Evolutionary conservation across 495 filamentous ascomycete species (phyloP), one percentile per base, ranked within the genome.

Genomic region (Podospora australis): DNA sequence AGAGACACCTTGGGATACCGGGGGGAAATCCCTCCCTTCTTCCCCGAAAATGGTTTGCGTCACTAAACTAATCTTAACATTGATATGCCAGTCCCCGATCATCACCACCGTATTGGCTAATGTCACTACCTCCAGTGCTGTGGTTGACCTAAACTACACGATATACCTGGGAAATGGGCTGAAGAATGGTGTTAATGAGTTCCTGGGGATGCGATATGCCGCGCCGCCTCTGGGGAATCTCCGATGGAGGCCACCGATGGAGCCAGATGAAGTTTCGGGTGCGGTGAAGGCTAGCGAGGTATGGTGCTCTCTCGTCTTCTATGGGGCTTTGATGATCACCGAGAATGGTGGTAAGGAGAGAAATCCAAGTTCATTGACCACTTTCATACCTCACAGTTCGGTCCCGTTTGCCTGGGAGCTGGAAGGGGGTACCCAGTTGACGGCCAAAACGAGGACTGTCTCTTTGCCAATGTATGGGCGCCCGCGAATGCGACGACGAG

Each of bases 391-490:
- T 19, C 8, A n/a, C 44, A 69, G 63, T 71, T 65, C 60, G 70
- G 70, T 6, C 65, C 70, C 0, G 56, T 78, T 21, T 85, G 81
- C 61, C 71, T 80, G 19, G 72, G 67, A 7, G 77, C 68, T 2
- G 70, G 59, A 38, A 48, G 39, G 19, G 57, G 53, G 7, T 69
- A 67, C 14, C 55, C 75, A 54, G 14, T 23, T 6, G n/a, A 10
- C 4, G 66, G 50, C 1, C 65, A 74, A 29, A 72, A 73, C 11
- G 87, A 91, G 58, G 86, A 91, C 53, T 90, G 87, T 59, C 75
- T 91, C 1, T 87, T 83, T 50, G 69, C 81, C 9, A 82, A 89
- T 53, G 74, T 91, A n/a, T 88, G 78, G 65, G 77, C 83, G 4
- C 86, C 86, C 2, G 61, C 74, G 0, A 70, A 73, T 23, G 74